phyloP scores from a whole-genome alignment of 139 green algal genomes.

The Volvox africanus region DNA sequence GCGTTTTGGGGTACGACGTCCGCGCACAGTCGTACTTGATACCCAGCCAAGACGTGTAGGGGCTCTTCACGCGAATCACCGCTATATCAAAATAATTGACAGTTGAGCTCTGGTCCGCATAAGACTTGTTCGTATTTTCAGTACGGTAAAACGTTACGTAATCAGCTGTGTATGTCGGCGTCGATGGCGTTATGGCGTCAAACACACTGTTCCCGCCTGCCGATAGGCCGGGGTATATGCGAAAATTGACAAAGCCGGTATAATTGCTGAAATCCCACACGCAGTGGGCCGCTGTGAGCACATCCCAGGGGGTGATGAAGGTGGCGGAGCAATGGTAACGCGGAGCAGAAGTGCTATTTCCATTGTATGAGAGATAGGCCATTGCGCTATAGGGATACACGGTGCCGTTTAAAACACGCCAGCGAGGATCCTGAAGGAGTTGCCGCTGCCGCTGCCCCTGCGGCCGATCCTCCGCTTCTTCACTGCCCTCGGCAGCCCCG shows the following conservation, averaged over 20 bases:
- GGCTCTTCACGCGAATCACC: constrained; percentile 46
- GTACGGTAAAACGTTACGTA: constrained; percentile 37
- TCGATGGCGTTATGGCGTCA: neutral
- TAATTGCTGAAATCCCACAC: constrained; percentile 55
- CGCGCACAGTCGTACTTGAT: constrained; percentile 50
- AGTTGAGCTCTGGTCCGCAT: constrained; percentile 45
- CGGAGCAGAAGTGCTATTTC: neutral
- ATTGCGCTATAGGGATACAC: constrained; percentile 3
- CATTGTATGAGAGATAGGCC: neutral
- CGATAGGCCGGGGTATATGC: neutral
- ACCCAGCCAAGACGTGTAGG: constrained; percentile 39
- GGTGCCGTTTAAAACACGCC: neutral
- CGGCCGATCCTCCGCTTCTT: no score
- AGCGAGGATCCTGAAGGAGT: neutral
- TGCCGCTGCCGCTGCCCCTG: neutral
- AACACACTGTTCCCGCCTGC: neutral
- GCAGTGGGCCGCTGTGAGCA: constrained; percentile 62
- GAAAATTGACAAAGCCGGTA: constrained; percentile 28
- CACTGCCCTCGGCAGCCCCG: no score
- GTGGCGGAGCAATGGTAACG: constrained; percentile 44
- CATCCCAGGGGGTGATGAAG: constrained; percentile 47
- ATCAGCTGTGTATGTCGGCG: neutral
- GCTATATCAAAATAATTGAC: constrained; percentile 57
- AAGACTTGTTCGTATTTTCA: neutral
- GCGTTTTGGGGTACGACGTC: constrained; percentile 24